Percentiles rank a stretch among this genome's conserved stretches.
These are phyloP conservation scores for Pyrenochaeta sp. DNA, from an alignment of 2,329 filamentous ascomycete genomes.

Conservation along the genomic window DNA sequence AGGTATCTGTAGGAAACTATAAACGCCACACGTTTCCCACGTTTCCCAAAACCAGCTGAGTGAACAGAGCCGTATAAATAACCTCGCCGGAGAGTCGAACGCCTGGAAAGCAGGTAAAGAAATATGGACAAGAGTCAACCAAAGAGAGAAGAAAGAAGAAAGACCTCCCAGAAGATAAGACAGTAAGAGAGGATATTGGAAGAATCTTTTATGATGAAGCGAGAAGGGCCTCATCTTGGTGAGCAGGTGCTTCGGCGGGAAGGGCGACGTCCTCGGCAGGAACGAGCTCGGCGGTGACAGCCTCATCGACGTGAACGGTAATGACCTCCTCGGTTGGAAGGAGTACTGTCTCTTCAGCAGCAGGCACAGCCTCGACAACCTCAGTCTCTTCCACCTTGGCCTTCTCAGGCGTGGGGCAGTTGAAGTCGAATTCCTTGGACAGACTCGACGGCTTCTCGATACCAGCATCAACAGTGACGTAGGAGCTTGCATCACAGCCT, in stretches of 20 bases:
- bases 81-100: too few species aligned
- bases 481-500: constrained; percentile 44
- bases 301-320: not conserved
- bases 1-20: not conserved
- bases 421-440: constrained; percentile 44
- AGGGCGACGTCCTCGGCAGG: not conserved
- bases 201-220: not conserved
- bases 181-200: not conserved
- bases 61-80: not conserved
- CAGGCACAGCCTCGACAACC: not conserved
- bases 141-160: too few species aligned
- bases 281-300: not conserved
- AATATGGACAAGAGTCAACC: too few species aligned
- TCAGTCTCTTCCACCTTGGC: constrained; percentile 5
- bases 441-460: constrained; percentile 45
- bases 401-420: constrained; percentile 19
- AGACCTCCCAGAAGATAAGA: too few species aligned
- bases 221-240: not conserved
- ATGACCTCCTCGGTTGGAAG: not conserved
- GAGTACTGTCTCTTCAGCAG: not conserved
- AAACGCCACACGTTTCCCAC: not conserved
- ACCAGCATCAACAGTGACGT: constrained; percentile 46
- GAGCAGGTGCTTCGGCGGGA: not conserved
- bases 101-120: too few species aligned
- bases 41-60: not conserved